A percentile compares a stretch with the other conserved stretches of the same genome.
Evolutionary conservation across 2,329 filamentous ascomycete species (phyloP).

Genomic region (Cordyceps militaris): DNA sequence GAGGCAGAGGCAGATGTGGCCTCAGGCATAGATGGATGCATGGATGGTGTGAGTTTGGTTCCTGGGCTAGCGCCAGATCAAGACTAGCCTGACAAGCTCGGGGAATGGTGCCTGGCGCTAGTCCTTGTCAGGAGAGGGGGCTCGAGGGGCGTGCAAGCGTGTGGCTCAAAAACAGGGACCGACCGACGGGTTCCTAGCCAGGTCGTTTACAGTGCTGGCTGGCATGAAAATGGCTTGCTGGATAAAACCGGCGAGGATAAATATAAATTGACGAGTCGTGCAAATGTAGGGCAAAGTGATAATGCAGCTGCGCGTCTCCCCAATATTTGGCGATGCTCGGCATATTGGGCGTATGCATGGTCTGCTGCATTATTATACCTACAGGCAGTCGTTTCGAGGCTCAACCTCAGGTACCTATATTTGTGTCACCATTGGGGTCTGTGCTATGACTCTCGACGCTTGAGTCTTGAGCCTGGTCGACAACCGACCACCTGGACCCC

Average conservation of each 20-base stretch:
- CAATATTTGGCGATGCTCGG: background rate
- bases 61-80: slow-evolving; percentile 7
- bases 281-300: background rate
- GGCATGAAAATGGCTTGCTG: background rate
- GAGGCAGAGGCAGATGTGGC: background rate
- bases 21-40: background rate
- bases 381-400: background rate
- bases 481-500: background rate
- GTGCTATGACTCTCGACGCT: background rate
- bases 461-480: background rate
- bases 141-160: background rate
- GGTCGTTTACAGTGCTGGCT: background rate
- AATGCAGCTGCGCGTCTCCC: background rate
- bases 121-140: background rate
- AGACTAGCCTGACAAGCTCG: background rate
- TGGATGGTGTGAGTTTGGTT: slow-evolving; percentile 3
- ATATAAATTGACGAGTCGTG: slow-evolving; percentile 4
- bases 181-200: background rate
- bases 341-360: background rate
- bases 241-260: slow-evolving; percentile 8
- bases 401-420: background rate
- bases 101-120: slow-evolving; percentile 11
- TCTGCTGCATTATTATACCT: background rate
- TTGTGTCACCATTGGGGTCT: background rate
- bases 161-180: no score